These are phyloP conservation scores for Phallus indusiatus DNA, from an alignment of 768 basidiomycete species.

Conservation along the genomic window DNA sequence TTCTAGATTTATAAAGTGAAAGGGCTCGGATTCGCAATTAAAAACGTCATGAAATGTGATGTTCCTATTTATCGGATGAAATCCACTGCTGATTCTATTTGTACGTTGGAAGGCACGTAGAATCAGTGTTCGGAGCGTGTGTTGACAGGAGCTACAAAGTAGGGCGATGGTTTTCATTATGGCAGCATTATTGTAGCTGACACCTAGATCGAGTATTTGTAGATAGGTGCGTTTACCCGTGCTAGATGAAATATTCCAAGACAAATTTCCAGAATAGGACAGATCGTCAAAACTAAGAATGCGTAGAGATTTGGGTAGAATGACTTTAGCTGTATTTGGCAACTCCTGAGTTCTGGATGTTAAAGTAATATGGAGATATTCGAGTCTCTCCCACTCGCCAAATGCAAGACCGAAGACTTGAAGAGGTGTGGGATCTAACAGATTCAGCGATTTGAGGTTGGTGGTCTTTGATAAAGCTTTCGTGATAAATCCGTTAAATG, in stretches of 20 bases:
- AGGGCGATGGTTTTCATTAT: constrained; percentile 9
- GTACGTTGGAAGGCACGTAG: neutral
- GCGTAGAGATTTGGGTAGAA: constrained; percentile 10
- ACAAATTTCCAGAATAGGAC: neutral
- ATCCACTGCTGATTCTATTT: neutral
- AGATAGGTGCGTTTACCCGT: constrained; percentile 12
- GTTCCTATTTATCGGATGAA: neutral
- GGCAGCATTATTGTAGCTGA: neutral
- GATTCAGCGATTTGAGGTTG: constrained; percentile 11
- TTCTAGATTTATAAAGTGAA: constrained; percentile 9
- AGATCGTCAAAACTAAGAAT: constrained; percentile 9
- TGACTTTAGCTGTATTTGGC: constrained; percentile 10
- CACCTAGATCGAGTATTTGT: constrained; percentile 11
- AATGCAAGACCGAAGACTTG: constrained; percentile 12
- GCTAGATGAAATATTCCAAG: constrained; percentile 14
- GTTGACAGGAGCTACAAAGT: constrained; percentile 12
- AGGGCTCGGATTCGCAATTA: neutral
- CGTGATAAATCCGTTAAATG: constrained; percentile 7
- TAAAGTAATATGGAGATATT: constrained; percentile 6
- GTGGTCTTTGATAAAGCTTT: constrained; percentile 7
- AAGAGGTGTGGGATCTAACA: constrained; percentile 14
- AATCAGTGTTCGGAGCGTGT: constrained; percentile 12
- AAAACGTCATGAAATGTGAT: neutral
- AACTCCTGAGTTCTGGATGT: constrained; percentile 9
- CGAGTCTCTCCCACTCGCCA: constrained; percentile 8